Evolutionary conservation across 2,329 filamentous ascomycete genomes (phyloP).

Genomic region (Clarireedia paspali): DNA sequence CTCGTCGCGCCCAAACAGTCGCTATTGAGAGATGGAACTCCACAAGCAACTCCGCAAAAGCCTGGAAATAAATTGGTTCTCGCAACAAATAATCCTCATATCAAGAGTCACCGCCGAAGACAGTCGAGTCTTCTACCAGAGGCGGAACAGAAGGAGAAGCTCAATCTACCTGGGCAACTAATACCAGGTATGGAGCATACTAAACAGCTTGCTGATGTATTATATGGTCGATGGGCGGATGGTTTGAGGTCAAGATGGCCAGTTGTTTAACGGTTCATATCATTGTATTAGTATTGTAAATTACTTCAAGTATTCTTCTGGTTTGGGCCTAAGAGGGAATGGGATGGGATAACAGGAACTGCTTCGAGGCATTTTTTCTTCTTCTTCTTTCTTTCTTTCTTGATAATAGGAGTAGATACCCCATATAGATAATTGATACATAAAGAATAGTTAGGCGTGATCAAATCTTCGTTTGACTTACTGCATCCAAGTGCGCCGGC

Average conservation of each 20-base stretch:
- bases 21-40: constrained; percentile 47
- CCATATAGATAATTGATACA: too few relatives aligned
- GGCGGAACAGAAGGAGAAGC: constrained; percentile 36
- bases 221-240: constrained; percentile 86
- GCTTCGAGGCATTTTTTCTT: too few relatives aligned
- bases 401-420: too few relatives aligned
- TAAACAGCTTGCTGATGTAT: constrained; percentile 78
- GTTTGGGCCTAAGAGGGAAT: neutral
- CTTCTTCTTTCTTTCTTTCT: too few relatives aligned
- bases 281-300: constrained; percentile 4
- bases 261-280: constrained; percentile 20
- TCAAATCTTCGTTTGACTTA: too few relatives aligned
- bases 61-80: constrained; percentile 56
- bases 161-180: constrained; percentile 47
- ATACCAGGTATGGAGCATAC: constrained; percentile 84
- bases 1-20: constrained; percentile 26
- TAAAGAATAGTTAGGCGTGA: too few relatives aligned
- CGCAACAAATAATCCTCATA: constrained; percentile 75
- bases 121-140: constrained; percentile 39
- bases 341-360: neutral
- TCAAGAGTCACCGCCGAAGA: constrained; percentile 66
- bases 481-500: too few relatives aligned
- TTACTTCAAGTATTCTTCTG: neutral
- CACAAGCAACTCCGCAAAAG: constrained; percentile 39
- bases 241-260: constrained; percentile 68